Percentiles rank a stretch among this genome's conserved stretches.
Conservation (phyloP, 169 alveolate genomes). For the Plasmodium malariae region DNA sequence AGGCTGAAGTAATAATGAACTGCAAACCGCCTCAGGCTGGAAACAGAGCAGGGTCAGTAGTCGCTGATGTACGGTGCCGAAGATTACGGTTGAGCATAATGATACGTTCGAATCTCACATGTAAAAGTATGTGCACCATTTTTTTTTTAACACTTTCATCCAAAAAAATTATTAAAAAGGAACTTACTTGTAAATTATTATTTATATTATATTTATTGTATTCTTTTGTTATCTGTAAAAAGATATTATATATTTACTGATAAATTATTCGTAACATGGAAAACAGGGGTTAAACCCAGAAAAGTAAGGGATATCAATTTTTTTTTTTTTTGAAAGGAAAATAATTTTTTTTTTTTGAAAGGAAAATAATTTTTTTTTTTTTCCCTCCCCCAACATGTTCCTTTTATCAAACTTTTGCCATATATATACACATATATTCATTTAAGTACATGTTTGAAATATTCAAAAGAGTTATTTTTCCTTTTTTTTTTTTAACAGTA, state of each 20-base stretch:
- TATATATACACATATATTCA: neutral
- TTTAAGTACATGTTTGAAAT: neutral
- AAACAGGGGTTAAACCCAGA: no score
- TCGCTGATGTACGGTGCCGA: conserved; percentile 77
- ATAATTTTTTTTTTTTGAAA: no score
- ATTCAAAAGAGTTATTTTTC: neutral
- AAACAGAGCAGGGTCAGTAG: conserved; percentile 77
- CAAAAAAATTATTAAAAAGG: no score
- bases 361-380: no score
- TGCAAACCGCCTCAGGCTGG: conserved; percentile 77
- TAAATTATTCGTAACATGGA: no score
- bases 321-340: no score
- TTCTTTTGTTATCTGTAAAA: no score
- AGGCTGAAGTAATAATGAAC: conserved; percentile 71
- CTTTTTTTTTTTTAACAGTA: neutral
- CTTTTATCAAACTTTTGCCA: neutral
- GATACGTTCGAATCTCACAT: conserved; percentile 21
- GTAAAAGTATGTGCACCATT: conserved; percentile 63
- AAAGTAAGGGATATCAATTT: no score
- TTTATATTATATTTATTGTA: no score
- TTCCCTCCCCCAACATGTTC: no score
- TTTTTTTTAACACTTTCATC: conserved; percentile 13
- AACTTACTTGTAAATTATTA: no score
- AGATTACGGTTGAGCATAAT: conserved; percentile 51
- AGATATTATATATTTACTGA: no score